Conservation (phyloP, 2,329 filamentous ascomycete species). For the Colletotrichum abscissum region DNA sequence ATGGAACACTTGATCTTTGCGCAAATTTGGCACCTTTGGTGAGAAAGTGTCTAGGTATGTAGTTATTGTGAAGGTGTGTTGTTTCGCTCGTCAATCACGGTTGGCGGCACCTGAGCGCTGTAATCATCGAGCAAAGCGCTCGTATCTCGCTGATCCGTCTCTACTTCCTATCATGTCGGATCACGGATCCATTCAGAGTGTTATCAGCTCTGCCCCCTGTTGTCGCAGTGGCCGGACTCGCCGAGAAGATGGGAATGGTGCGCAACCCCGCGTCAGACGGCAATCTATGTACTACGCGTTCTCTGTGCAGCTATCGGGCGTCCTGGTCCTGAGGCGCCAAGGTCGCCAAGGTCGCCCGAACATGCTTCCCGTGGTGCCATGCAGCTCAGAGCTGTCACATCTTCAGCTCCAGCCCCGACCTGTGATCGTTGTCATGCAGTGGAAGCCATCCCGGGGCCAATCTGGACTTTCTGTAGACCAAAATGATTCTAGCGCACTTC, state of each 20-base stretch:
- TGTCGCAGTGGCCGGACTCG: slow-evolving; percentile 6
- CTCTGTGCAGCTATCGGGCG: slow-evolving; percentile 5
- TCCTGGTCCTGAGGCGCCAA: not conserved
- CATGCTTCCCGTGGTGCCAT: not conserved
- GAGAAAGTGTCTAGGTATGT: not conserved
- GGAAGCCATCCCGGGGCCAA: not conserved
- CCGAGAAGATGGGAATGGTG: not conserved
- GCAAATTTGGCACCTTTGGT: not conserved
- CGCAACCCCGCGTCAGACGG: not conserved
- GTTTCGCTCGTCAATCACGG: not conserved
- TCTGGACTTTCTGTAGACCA: not conserved
- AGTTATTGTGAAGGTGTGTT: not conserved
- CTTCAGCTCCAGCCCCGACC: not conserved
- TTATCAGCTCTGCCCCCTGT: slow-evolving; percentile 13
- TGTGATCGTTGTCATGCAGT: not conserved
- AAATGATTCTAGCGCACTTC: slow-evolving; percentile 21
- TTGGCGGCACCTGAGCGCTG: not conserved
- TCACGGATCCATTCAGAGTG: not conserved
- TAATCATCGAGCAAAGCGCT: not conserved
- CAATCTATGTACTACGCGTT: not conserved
- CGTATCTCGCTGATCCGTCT: not conserved
- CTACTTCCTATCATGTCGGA: not conserved
- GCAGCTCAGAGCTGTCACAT: not conserved
- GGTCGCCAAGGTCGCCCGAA: not conserved
- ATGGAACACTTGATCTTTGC: slow-evolving; percentile 3